Conservation (phyloP, 2,329 filamentous ascomycete species). For the Clonostachys rhizophaga region DNA sequence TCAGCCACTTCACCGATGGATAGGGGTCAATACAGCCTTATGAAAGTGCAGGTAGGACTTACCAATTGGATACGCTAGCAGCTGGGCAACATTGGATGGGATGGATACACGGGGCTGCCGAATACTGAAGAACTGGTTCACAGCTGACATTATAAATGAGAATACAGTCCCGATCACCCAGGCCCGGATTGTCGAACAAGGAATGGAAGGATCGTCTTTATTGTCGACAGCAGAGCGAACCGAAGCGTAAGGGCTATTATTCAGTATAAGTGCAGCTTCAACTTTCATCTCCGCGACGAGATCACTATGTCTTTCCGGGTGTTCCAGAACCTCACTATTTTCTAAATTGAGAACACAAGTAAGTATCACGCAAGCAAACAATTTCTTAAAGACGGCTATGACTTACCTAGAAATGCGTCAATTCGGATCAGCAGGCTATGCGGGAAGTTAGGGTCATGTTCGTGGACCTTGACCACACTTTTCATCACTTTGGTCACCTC, state of each 20-base stretch:
- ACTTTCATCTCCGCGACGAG: constrained; percentile 47
- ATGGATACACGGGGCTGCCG: constrained; percentile 46
- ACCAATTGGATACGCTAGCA: constrained; percentile 45
- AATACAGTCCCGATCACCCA: constrained; percentile 46
- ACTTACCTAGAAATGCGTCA: constrained; percentile 18
- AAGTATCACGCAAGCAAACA: constrained; percentile 40
- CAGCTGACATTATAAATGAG: constrained; percentile 34
- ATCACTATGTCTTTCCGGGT: constrained; percentile 28
- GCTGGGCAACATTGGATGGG: constrained; percentile 45
- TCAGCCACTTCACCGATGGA: constrained; percentile 9
- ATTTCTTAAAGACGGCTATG: constrained; percentile 39
- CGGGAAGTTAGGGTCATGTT: constrained; percentile 17
- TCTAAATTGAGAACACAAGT: constrained; percentile 28
- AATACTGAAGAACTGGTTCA: constrained; percentile 52
- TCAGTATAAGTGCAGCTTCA: constrained; percentile 44
- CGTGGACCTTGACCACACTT: constrained; percentile 14
- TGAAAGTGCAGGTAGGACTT: constrained; percentile 11
- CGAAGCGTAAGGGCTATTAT: constrained; percentile 51
- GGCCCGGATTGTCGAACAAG: constrained; percentile 44
- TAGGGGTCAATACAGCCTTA: constrained; percentile 3
- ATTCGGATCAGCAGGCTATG: constrained; percentile 13
- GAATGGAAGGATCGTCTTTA: constrained; percentile 41
- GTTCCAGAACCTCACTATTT: constrained; percentile 19
- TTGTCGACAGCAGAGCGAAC: constrained; percentile 50
- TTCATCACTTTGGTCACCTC: constrained; percentile 9